phyloP scores from a whole-genome alignment of 805 yeast genomes.

The Torulaspora delbrueckii region DNA sequence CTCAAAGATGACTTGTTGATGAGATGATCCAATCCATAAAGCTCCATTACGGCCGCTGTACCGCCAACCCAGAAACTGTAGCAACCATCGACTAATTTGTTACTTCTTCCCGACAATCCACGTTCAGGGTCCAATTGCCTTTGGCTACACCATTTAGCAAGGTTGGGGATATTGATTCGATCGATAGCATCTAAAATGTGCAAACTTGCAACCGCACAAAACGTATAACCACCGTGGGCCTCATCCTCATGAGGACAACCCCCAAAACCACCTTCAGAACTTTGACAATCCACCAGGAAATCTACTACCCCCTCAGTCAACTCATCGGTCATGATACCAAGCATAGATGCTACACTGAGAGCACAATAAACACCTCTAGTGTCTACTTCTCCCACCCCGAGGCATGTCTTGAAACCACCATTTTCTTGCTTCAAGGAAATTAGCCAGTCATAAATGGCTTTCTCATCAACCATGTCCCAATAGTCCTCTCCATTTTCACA shows the following conservation, averaged over 20 bases:
- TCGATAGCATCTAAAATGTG: conserved; percentile 43
- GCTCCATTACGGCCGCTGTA: conserved; percentile 48
- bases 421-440: conserved; percentile 53
- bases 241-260: conserved; percentile 72
- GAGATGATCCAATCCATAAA: conserved; percentile 28
- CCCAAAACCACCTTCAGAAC: conserved; percentile 93
- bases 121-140: conserved; percentile 76
- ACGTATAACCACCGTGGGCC: conserved; percentile 97
- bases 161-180: conserved; percentile 43
- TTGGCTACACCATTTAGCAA: conserved; percentile 62
- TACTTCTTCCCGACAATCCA: conserved; percentile 85
- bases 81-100: conserved; percentile 93
- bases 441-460: conserved; percentile 57
- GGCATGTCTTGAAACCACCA: conserved; percentile 58
- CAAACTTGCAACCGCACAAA: conserved; percentile 73
- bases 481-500: conserved; percentile 41
- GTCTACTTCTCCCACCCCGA: conserved; percentile 69
- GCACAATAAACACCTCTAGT: conserved; percentile 85
- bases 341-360: conserved; percentile 61
- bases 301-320: conserved; percentile 47
- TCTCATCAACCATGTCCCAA: conserved; percentile 44
- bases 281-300: conserved; percentile 71
- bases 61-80: conserved; percentile 96
- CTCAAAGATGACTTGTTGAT: conserved; percentile 55
- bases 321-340: conserved; percentile 59